Base-by-base conservation (phyloP, 2,329 filamentous ascomycete species). In the Mycosphaerella sp. region DNA sequence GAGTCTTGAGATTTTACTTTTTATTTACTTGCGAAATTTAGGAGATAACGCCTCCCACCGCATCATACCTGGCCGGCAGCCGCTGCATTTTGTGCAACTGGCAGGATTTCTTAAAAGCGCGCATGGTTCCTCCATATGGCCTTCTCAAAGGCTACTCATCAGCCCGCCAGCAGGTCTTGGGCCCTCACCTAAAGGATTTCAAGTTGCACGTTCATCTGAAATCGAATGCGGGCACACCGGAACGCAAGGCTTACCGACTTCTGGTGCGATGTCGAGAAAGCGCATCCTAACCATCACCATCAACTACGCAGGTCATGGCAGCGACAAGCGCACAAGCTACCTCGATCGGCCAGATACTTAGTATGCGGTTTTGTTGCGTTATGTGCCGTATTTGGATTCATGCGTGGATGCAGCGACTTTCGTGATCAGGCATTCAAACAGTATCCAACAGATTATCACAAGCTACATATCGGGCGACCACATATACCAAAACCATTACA, bases 351-450 rank as follows among this genome's bases (percentile, higher is more conserved):
- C 16, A 43, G 34, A 30, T 36, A 21, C 7, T 18, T 44, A 8
- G 8, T 49, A 16, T 30, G 37, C 13, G 37, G 42, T n/a, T 27
- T 53, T 3, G 39, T 49, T 4, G 8, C 44, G 10, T 8, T 53
- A 13, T 50, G 50, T 10, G 50, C 53, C 7, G 4, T 17, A 4
- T n/a, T 41, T 4, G 57, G 52, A 13, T 49, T 57, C 16, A 10
- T 45, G 6, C 50, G 50, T 12, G 50, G 52, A 9, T 18, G 52
- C 6, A 36, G 44, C 7, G 52, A 59, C 10, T n/a, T 53, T 5
- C 44, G 50, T 9, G 54, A 59, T 40, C 52, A 59, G 28, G 30
- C 30, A 5, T 25, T 57, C 28, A 57, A 59, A 41, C 47, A 34
- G 6, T 41, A 40, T 17, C 35, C 55, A 3, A 59, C 57, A 1